Evolutionary conservation across 345 rosid species (phyloP), one percentile per base, ranked within the genome.

Genomic region (Eucalyptus caleyi): DNA sequence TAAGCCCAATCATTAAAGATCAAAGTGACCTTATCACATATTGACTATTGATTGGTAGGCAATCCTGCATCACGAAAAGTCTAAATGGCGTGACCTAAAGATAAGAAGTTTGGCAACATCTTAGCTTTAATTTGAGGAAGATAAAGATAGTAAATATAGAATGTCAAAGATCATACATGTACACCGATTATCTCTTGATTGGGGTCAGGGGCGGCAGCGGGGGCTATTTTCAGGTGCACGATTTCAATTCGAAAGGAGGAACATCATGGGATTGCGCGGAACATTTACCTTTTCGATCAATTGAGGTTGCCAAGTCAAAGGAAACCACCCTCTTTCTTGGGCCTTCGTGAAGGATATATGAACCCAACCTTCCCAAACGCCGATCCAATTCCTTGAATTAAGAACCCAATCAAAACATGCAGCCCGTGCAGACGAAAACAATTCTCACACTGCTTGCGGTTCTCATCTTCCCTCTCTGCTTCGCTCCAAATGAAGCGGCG

Each of bases 361-460:
- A 60, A 60, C 16, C 67, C 67, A 60, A 27, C n/a, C 6, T 60
- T 26, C 16, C 16, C 67, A 11, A 60, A 60, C 27, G 32, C 67
- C 7, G 67, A 60, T 60, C 67, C n/a, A 60, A 27, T 27, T 60
- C n/a, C 32, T 11, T 60, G 67, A 14, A n/a, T 60, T 13, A 60
- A 60, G 67, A 60, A 12, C 27, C 32, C 32, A 60, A 27, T 81
- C 90, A 89, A 27, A 88, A 92, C 87, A 93, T 92, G 94, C 92
- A 93, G 87, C 90, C 44, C 11, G 45, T 90, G 34, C 91, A 92
- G 9, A n/a, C 32, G 24, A 91, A 87, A 87, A 69, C 90, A 51
- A 34, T 82, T 11, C 91, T 87, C 32, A 27, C 67, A 6, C 32
- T 60, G 67, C 32, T 60, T 60, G 15, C 67, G 27, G 67, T 60